Evolutionary conservation across 2,329 filamentous ascomycete genomes (phyloP), one percentile per base, ranked within the genome.

Genomic region (Aspergillus puulaauensis): DNA sequence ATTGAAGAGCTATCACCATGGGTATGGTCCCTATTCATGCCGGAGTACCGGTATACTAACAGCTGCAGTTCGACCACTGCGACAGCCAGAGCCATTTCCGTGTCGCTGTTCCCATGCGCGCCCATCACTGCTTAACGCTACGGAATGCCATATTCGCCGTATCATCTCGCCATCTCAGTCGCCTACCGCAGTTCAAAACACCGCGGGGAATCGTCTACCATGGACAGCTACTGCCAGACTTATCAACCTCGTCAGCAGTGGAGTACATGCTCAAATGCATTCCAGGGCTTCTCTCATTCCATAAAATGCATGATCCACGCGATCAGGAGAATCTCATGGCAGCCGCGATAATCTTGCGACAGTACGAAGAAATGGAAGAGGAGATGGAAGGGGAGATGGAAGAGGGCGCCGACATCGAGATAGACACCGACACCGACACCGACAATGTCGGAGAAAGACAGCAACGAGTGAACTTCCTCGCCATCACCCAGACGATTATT

Each of bases 331-430:
- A 64, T 14, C 61, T 68, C 7, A 68, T 68, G 64, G 64, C 64
- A 3, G 65, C 66, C 1, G 62, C 65, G 1, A 64, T 68, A 1
- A 68, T 68, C 6, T 33, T 68, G 12, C 62, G 65, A 3, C 67
- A 68, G 43, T 68, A 66, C 35, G 65, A 68, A 41, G 64, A 68
- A 27, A 66, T 66, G 55, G 66, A 68, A 46, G 65, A 68, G 33
- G 67, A 68, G 23, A 66, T 69, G 55, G 66, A 67, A 46, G 65
- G 67, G 33, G 67, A 68, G 23, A 66, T 69, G 62, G 66, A 70
- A 31, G 61, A 61, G 15, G 63, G 64, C 2, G 60, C 68, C 41
- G 66, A 61, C 4, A 58, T 55, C 6, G 56, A 64, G 8, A 54
- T 43, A n/a, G 48, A 55, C 19, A 21, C 40, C 1, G 44, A 23